Percentiles rank a stretch among this genome's conserved stretches.
These are phyloP conservation scores for Allium sativum DNA, from an alignment of 106 monocot genomes.

Conservation along the genomic window DNA sequence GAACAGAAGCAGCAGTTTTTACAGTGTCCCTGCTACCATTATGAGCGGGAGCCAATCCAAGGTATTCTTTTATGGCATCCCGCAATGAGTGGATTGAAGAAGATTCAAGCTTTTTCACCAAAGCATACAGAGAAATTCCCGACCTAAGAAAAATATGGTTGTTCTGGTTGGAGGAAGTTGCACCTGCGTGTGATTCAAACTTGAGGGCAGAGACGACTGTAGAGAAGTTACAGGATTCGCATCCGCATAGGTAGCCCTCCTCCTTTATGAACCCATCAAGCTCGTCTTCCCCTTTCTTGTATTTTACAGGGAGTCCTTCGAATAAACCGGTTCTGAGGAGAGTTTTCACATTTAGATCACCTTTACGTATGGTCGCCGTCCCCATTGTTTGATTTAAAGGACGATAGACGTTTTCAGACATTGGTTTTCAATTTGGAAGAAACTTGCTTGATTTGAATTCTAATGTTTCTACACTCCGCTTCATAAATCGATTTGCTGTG, in stretches of 20 bases:
- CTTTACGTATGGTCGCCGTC: not conserved
- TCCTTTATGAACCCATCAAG: conserved; percentile 28
- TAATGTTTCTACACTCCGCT: too few species aligned
- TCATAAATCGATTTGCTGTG: too few species aligned
- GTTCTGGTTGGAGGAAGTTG: conserved; percentile 40
- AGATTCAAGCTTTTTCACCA: conserved; percentile 19
- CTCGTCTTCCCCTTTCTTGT: conserved; percentile 31
- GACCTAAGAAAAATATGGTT: conserved; percentile 12
- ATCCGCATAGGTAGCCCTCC: conserved; percentile 29
- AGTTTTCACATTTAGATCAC: conserved; percentile 14
- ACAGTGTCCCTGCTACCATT: too few species aligned
- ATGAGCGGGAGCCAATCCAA: too few species aligned
- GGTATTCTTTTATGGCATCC: too few species aligned
- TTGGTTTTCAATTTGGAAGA: too few species aligned
- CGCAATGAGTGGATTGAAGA: too few species aligned
- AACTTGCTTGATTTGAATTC: too few species aligned
- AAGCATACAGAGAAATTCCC: conserved; percentile 32
- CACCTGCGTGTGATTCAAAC: conserved; percentile 54
- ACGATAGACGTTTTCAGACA: too few species aligned
- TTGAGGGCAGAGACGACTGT: conserved; percentile 33
- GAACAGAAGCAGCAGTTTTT: too few species aligned
- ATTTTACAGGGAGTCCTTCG: conserved; percentile 35
- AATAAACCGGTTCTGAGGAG: conserved; percentile 49
- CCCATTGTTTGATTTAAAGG: too few species aligned
- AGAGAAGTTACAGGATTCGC: conserved; percentile 29